phyloP scores from a whole-genome alignment of 768 basidiomycete species.

The Suillus clintonianus region DNA sequence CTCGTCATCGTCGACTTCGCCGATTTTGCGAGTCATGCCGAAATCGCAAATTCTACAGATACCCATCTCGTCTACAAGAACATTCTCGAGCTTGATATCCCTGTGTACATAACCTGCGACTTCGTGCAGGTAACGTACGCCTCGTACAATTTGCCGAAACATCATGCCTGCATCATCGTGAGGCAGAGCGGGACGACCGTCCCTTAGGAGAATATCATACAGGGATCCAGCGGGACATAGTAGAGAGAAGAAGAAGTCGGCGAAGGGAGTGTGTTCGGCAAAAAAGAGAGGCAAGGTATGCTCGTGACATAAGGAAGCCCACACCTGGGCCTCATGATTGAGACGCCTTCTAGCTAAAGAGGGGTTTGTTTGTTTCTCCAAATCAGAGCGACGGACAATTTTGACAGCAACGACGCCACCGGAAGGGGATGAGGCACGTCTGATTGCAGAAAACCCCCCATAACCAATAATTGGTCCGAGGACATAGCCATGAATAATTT shows the following conservation, averaged over 20 bases:
- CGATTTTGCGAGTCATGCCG: slow-evolving; percentile 73
- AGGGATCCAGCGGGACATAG: slow-evolving; percentile 85
- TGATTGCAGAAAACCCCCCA: slow-evolving; percentile 82
- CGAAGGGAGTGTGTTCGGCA: slow-evolving; percentile 54
- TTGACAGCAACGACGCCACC: slow-evolving; percentile 83
- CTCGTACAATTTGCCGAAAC: slow-evolving; percentile 84
- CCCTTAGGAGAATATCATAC: slow-evolving; percentile 77
- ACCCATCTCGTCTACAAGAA: slow-evolving; percentile 87
- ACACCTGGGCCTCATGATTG: slow-evolving; percentile 69
- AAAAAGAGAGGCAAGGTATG: slow-evolving; percentile 85
- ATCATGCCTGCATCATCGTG: slow-evolving; percentile 83
- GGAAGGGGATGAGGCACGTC: slow-evolving; percentile 61
- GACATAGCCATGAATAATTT: slow-evolving; percentile 67
- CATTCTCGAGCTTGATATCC: slow-evolving; percentile 97
- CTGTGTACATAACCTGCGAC: slow-evolving; percentile 80
- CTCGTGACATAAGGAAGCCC: slow-evolving; percentile 80
- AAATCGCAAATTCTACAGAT: slow-evolving; percentile 87
- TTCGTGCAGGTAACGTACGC: slow-evolving; percentile 81
- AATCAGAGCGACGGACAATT: slow-evolving; percentile 65
- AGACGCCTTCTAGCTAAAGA: slow-evolving; percentile 53
- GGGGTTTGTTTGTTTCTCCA: slow-evolving; percentile 53
- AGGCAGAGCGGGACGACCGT: slow-evolving; percentile 64
- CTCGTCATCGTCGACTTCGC: slow-evolving; percentile 44
- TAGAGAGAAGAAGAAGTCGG: slow-evolving; percentile 81
- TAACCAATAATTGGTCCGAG: slow-evolving; percentile 76